Percentiles rank a stretch among this genome's conserved stretches.
Evolutionary conservation across 2,329 filamentous ascomycete species (phyloP).

Genomic region (Penicillium sp.): DNA sequence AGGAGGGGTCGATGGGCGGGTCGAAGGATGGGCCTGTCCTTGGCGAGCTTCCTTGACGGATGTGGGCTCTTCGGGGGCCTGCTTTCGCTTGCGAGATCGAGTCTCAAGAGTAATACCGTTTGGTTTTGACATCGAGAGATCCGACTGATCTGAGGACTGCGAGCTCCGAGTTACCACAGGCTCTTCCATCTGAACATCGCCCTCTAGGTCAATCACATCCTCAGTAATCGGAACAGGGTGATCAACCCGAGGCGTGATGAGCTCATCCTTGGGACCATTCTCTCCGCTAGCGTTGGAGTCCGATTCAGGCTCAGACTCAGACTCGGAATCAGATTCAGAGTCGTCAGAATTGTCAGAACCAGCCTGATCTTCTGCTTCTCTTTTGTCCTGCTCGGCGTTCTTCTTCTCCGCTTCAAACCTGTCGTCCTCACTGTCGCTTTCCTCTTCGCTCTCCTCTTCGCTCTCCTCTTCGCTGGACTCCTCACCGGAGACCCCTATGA

Average conservation of each 20-base stretch:
- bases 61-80: conserved; percentile 15
- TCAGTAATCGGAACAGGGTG: neutral
- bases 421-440: neutral
- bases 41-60: conserved; percentile 27
- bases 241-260: neutral
- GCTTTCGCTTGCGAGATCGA: conserved; percentile 28
- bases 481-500: neutral
- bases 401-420: neutral
- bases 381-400: neutral
- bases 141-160: neutral
- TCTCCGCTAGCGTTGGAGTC: neutral
- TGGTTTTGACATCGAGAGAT: neutral
- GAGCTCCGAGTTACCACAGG: neutral
- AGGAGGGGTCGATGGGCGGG: neutral
- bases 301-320: neutral
- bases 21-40: neutral
- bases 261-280: neutral
- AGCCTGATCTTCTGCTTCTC: neutral
- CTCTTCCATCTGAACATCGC: conserved; percentile 18
- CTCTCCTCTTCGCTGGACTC: neutral
- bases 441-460: neutral
- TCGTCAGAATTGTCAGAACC: neutral
- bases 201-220: conserved; percentile 6
- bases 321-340: neutral
- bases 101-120: neutral